Base-by-base conservation (phyloP, 495 filamentous ascomycete genomes). In the Annulohypoxylon bovei region DNA sequence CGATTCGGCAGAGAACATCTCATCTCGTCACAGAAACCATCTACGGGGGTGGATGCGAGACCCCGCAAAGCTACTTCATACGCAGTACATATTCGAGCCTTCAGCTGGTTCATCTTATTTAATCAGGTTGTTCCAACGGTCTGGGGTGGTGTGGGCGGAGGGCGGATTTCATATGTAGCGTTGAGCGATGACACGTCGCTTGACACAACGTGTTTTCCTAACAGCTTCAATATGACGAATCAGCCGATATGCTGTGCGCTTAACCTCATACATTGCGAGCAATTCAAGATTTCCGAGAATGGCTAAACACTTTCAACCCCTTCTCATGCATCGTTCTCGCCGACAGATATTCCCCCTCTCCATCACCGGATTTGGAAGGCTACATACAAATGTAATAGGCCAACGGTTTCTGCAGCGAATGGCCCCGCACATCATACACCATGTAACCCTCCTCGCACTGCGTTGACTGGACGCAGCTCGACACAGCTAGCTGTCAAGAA, bases 361-460 rank as follows among this genome's bases (percentile, higher is more conserved):
- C 58, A 66, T 46, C 52, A 42, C 68, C 37, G 50, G 14, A 67
- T 62, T 67, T 35, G 44, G 58, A 64, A 67, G 65, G 59, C 54
- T 65, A 50, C 46, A 50, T 27, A 50, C 5, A n/a, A 27, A 67
- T 30, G 70, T 62, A 72, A 67, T 58, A 67, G 50, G 44, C 63
- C 52, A 63, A 64, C 14, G 59, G 50, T 52, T 67, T 67, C 55
- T 72, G 70, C 54, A 68, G 59, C 54, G 23, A 22, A 52, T 35
- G 40, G 49, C 70, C 65, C 70, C 70, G 65, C 70, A 58, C 60
- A 42, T 61, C 50, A 68, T 72, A 58, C 60, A 35, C 65, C 50
- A 72, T 72, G 70, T 68, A 72, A 72, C 70, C 70, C 65, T 58
- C 59, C 63, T 53, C 49, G 28, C 20, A 30, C 47, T 33, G 25